phyloP scores from a whole-genome alignment of 2,329 filamentous ascomycete species.

The Ophiocordyceps camponoti-floridani region DNA sequence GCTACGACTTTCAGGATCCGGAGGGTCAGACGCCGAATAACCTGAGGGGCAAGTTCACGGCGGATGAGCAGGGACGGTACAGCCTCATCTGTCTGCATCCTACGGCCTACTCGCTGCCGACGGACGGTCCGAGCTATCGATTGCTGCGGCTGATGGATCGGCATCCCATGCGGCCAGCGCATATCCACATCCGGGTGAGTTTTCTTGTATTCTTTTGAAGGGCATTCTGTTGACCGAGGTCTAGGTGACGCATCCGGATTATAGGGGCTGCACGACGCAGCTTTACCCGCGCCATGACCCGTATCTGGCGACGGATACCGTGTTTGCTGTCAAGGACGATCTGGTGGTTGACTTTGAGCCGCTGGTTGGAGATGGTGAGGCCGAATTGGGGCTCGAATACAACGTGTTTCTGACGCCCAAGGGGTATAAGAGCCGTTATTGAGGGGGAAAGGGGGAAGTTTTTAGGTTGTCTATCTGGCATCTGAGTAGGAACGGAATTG shows the following conservation, averaged over 20 bases:
- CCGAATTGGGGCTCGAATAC: slow-evolving; percentile 20
- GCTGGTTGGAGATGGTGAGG: slow-evolving; percentile 18
- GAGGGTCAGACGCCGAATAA: slow-evolving; percentile 56
- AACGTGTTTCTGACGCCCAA: slow-evolving; percentile 25
- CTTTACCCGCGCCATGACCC: slow-evolving; percentile 54
- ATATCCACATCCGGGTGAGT: slow-evolving; percentile 31
- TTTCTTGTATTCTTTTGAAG: too few species aligned
- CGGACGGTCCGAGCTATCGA: slow-evolving; percentile 31
- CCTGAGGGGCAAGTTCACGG: slow-evolving; percentile 57
- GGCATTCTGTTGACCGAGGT: too few species aligned
- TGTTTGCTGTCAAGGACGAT: slow-evolving; percentile 36
- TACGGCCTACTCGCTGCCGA: slow-evolving; percentile 54
- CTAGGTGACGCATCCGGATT: slow-evolving; percentile 42
- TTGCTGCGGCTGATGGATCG: slow-evolving; percentile 27
- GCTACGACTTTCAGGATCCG: slow-evolving; percentile 62
- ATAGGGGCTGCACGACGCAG: slow-evolving; percentile 57
- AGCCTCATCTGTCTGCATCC: slow-evolving; percentile 61
- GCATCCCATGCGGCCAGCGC: slow-evolving; percentile 29
- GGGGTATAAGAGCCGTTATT: slow-evolving; percentile 20
- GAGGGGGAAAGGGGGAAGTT: not conserved
- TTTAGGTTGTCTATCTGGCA: not conserved
- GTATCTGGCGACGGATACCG: slow-evolving; percentile 33
- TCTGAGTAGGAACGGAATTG: too few species aligned
- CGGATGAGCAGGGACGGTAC: slow-evolving; percentile 51
- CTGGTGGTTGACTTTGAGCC: slow-evolving; percentile 31